A percentile compares a stretch with the other conserved stretches of the same genome.
Evolutionary conservation across 768 basidiomycete genomes (phyloP).

Genomic region (Paxillus involutus): DNA sequence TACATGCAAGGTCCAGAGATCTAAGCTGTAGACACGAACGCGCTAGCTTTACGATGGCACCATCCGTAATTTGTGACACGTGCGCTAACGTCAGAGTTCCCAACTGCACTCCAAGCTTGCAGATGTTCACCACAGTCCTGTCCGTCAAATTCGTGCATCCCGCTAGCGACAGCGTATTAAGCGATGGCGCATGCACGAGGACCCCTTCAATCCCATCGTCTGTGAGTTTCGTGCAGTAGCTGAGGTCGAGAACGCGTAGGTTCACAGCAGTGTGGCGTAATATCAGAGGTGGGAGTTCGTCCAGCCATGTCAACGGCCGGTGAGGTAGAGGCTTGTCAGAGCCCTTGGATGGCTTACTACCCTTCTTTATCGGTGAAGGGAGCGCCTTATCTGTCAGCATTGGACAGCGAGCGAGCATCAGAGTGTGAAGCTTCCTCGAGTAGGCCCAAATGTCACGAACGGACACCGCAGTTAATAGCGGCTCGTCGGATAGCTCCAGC

Average conservation of each 20-base stretch:
- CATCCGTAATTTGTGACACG: constrained; percentile 78
- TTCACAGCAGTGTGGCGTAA: constrained; percentile 67
- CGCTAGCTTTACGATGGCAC: constrained; percentile 64
- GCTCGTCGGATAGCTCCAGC: constrained; percentile 74
- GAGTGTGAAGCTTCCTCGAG: constrained; percentile 70
- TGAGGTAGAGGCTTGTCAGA: constrained; percentile 55
- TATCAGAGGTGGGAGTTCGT: constrained; percentile 60
- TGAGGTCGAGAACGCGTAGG: constrained; percentile 78
- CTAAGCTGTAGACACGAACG: constrained; percentile 70
- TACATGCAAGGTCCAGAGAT: constrained; percentile 87
- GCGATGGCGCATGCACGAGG: constrained; percentile 68
- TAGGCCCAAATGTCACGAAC: constrained; percentile 82
- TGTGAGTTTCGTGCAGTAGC: constrained; percentile 64
- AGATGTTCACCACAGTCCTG: constrained; percentile 63
- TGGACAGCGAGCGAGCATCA: constrained; percentile 78
- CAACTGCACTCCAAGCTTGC: constrained; percentile 69
- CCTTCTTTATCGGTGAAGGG: constrained; percentile 49
- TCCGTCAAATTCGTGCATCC: constrained; percentile 80
- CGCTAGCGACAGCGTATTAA: constrained; percentile 75
- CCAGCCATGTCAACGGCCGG: constrained; percentile 59
- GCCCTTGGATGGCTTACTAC: constrained; percentile 21
- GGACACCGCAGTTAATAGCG: constrained; percentile 63
- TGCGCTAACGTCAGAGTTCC: constrained; percentile 83
- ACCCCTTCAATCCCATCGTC: constrained; percentile 79
- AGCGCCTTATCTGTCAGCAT: constrained; percentile 79